Evolutionary conservation across 2,329 filamentous ascomycete species (phyloP).

Genomic region (Sordariomycetes sp.): DNA sequence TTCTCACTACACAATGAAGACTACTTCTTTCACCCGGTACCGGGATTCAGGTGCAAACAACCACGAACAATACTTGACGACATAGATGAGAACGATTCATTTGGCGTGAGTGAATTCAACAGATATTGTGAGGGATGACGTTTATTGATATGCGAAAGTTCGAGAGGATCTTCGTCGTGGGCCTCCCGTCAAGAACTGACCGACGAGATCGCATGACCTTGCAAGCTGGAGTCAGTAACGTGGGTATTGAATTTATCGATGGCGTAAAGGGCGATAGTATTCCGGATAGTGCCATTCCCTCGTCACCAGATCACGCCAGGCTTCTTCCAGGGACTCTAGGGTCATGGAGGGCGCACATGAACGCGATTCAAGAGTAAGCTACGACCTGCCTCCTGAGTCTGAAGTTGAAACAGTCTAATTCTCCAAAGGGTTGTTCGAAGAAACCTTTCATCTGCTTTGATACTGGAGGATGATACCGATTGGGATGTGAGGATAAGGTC

Average conservation of each 20-base stretch:
- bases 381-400: neutral
- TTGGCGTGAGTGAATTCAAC: no score
- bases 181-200: constrained; percentile 39
- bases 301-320: constrained; percentile 18
- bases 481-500: constrained; percentile 43
- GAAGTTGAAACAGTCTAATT: neutral
- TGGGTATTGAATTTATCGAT: constrained; percentile 35
- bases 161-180: constrained; percentile 41
- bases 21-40: no score
- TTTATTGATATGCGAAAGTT: no score
- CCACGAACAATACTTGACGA: no score
- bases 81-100: no score
- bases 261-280: constrained; percentile 30
- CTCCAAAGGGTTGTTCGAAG: constrained; percentile 28
- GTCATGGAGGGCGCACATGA: constrained; percentile 30
- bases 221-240: constrained; percentile 32
- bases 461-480: constrained; percentile 48
- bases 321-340: constrained; percentile 16
- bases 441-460: constrained; percentile 35
- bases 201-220: constrained; percentile 39
- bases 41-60: no score
- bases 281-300: constrained; percentile 25
- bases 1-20: no score
- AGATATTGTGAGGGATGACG: no score
- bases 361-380: constrained; percentile 21